phyloP scores from a whole-genome alignment of 805 yeast genomes.

The Metschnikowia vanudenii region DNA sequence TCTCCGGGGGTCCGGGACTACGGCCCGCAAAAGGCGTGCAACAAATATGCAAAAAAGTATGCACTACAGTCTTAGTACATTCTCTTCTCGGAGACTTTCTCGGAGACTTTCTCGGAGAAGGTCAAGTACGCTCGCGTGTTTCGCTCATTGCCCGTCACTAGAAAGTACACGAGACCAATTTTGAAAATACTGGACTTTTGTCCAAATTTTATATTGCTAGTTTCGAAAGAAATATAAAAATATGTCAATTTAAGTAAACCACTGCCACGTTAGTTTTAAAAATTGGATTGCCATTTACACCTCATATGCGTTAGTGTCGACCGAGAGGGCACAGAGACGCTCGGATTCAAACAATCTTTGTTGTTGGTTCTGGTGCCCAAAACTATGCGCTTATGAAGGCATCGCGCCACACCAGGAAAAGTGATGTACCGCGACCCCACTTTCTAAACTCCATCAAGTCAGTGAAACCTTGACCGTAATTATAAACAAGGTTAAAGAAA shows the following conservation, averaged over 20 bases:
- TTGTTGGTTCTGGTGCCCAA: slow-evolving; percentile 1
- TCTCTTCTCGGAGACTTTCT: neutral
- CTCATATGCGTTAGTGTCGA: too few species aligned
- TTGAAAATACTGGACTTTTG: neutral
- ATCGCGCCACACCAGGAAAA: neutral
- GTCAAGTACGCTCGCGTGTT: neutral
- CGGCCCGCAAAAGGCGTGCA: slow-evolving; percentile 2
- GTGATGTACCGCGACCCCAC: neutral
- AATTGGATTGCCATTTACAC: too few species aligned
- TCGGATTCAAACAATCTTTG: neutral
- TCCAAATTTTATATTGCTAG: neutral
- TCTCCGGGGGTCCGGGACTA: slow-evolving; percentile 8
- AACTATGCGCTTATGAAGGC: slow-evolving; percentile 5
- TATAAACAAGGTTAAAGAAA: neutral
- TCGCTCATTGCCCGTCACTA: neutral
- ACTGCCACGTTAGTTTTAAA: too few species aligned
- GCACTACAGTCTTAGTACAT: neutral
- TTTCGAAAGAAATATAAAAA: too few species aligned
- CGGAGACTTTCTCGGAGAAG: neutral
- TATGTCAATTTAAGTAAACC: too few species aligned
- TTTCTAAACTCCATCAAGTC: neutral
- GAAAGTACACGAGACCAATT: neutral
- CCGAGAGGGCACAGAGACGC: neutral
- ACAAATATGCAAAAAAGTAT: slow-evolving; percentile 2
- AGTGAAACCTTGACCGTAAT: neutral